Evolutionary conservation across 306 rosid species (phyloP).

Genomic region (Amphicarpaea edgeworthii): DNA sequence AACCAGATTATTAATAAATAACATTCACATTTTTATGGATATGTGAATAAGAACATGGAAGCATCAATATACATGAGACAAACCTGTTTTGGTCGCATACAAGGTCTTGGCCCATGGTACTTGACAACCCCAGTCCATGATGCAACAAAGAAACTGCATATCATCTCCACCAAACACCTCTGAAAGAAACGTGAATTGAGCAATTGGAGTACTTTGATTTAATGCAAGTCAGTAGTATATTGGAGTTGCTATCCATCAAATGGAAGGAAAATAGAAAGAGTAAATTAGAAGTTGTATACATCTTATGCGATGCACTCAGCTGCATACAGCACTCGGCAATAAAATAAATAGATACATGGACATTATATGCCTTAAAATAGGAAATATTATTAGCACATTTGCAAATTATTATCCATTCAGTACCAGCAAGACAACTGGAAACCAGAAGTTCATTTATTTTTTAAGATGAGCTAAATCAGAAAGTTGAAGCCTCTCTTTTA

Average conservation of each 20-base stretch:
- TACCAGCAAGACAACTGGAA: slow-evolving; percentile 10
- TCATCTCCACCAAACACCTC: slow-evolving; percentile 88
- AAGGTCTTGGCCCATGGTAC: slow-evolving; percentile 90
- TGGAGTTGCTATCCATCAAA: slow-evolving; percentile 11
- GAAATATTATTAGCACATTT: background rate
- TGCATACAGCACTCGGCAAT: background rate
- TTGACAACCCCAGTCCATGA: slow-evolving; percentile 96
- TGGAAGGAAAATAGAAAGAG: slow-evolving; percentile 3
- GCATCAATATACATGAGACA: slow-evolving; percentile 6
- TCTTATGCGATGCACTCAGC: background rate
- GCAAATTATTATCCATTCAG: background rate
- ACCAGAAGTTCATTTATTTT: slow-evolving; percentile 12
- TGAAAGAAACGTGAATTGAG: slow-evolving; percentile 45
- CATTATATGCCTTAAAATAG: background rate
- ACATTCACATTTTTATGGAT: slow-evolving; percentile 25
- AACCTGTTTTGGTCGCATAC: slow-evolving; percentile 82
- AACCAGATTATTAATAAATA: slow-evolving; percentile 34
- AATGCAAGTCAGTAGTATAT: slow-evolving; percentile 21
- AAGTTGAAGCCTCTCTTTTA: background rate
- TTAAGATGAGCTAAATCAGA: slow-evolving; percentile 18
- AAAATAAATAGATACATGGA: background rate
- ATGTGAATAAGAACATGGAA: slow-evolving; percentile 18
- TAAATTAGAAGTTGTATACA: background rate
- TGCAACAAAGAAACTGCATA: slow-evolving; percentile 89
- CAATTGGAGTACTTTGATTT: slow-evolving; percentile 1